A percentile compares a stretch with the other conserved stretches of the same genome.
phyloP scores from a whole-genome alignment of 257 asterid genomes.

The Ligustrum vulgare region DNA sequence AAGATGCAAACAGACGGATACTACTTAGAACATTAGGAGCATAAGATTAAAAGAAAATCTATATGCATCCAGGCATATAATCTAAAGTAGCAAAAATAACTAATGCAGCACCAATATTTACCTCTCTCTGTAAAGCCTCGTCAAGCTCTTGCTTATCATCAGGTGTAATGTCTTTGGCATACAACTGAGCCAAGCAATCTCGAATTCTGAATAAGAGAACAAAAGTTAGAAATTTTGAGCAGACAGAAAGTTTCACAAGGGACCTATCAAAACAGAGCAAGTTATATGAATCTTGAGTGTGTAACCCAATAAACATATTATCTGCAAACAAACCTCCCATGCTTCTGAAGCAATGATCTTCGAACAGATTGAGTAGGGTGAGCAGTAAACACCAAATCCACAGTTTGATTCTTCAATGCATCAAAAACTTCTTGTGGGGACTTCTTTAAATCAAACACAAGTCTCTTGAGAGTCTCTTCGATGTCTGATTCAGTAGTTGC shows the following conservation, averaged over 20 bases:
- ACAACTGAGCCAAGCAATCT: conserved; percentile 48
- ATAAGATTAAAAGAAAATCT: not conserved
- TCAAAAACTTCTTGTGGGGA: conserved; percentile 53
- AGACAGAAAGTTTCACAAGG: not conserved
- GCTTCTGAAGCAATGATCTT: conserved; percentile 57
- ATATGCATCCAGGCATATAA: not conserved
- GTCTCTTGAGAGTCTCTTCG: conserved; percentile 54
- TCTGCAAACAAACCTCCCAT: conserved; percentile 36
- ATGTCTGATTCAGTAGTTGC: conserved; percentile 49
- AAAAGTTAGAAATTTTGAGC: conserved; percentile 1
- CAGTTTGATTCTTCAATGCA: conserved; percentile 54
- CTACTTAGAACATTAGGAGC: not conserved
- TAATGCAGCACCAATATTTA: conserved; percentile 13
- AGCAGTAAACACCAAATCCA: conserved; percentile 54
- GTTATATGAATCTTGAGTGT: not conserved
- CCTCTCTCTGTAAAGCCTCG: conserved; percentile 58
- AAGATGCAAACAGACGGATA: not conserved
- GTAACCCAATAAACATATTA: not conserved
- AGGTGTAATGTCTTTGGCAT: conserved; percentile 48
- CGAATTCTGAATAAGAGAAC: conserved; percentile 34
- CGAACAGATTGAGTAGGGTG: conserved; percentile 54
- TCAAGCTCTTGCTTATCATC: conserved; percentile 54
- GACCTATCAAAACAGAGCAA: not conserved
- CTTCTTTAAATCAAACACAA: conserved; percentile 40
- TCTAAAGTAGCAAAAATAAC: not conserved